Conservation (phyloP, 1,284 basidiomycete genomes). For the Quambalaria eucalypti region DNA sequence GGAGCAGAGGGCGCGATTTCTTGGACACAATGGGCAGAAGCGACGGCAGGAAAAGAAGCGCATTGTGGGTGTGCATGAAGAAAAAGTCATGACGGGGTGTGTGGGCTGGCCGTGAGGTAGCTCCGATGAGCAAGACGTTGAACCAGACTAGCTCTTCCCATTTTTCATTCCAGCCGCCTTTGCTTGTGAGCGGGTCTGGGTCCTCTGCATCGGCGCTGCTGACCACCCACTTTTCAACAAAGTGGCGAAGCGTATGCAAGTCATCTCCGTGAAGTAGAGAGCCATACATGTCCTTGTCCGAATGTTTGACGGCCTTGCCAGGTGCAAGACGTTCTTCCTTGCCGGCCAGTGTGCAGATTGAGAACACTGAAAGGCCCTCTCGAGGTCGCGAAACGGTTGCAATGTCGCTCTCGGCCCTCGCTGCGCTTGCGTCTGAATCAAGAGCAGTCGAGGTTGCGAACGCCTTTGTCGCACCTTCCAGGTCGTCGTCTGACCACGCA, state of each 20-base stretch:
- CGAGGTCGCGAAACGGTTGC: too few species aligned
- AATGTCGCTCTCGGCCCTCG: too few species aligned
- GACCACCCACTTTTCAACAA: background rate
- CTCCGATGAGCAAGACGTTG: slow-evolving; percentile 1
- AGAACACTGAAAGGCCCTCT: background rate
- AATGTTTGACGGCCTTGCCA: background rate
- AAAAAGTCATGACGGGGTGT: slow-evolving; percentile 4
- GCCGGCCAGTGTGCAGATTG: background rate
- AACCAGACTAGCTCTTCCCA: slow-evolving; percentile 2
- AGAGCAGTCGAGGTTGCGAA: too few species aligned
- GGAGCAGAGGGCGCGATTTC: background rate
- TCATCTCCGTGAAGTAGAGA: background rate
- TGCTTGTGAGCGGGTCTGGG: background rate
- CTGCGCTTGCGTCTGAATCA: too few species aligned
- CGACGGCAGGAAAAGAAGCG: slow-evolving; percentile 5
- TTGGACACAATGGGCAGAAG: background rate
- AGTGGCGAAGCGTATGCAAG: background rate
- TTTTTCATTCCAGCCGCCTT: slow-evolving; percentile 46
- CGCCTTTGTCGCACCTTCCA: too few species aligned
- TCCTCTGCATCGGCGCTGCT: background rate
- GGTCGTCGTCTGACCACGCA: too few species aligned
- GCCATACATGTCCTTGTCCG: background rate
- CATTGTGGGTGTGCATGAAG: slow-evolving; percentile 8
- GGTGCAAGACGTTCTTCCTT: background rate
- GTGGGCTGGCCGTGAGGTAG: background rate